Conservation (phyloP, 2,329 filamentous ascomycete genomes). For the Sporothrix pseudoabietina region DNA sequence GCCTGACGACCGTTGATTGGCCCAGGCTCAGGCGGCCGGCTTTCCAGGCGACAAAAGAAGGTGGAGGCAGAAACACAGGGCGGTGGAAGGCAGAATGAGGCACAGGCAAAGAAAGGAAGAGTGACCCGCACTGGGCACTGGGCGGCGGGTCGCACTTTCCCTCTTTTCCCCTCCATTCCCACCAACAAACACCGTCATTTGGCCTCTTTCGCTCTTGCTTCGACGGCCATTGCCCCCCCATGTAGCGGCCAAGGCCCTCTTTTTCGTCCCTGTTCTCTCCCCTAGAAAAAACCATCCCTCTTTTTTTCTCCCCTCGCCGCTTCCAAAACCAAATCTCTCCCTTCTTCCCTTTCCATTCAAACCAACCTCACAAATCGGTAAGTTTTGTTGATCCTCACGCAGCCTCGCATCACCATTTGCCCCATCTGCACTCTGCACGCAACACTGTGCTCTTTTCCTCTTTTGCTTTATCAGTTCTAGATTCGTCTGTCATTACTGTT, state of each 20-base stretch:
- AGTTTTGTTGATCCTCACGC: conserved; percentile 17
- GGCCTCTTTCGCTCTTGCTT: neutral
- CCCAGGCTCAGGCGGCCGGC: neutral
- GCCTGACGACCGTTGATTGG: conserved; percentile 24
- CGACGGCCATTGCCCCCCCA: neutral
- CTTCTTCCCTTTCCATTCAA: conserved; percentile 20
- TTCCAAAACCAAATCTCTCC: conserved; percentile 27
- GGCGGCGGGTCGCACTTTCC: conserved; percentile 25
- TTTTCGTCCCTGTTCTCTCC: conserved; percentile 17
- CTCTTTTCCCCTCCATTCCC: conserved; percentile 29
- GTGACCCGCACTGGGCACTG: conserved; percentile 14
- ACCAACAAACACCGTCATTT: conserved; percentile 20
- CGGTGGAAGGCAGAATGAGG: conserved; percentile 8
- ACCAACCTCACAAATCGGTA: conserved; percentile 17
- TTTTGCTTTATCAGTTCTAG: neutral
- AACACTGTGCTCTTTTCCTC: neutral
- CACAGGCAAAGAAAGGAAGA: conserved; percentile 17
- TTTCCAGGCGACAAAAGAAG: conserved; percentile 16
- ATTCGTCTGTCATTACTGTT: neutral
- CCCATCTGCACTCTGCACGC: neutral
- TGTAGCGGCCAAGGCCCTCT: conserved; percentile 21
- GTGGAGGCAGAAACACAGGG: neutral
- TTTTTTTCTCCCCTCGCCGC: conserved; percentile 23
- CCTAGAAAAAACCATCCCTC: conserved; percentile 28
- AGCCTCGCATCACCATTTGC: conserved; percentile 12